Percentiles rank a stretch among this genome's conserved stretches.
Conservation (phyloP, 164 flowering plant genomes). For the Magnolia changhungtana region DNA sequence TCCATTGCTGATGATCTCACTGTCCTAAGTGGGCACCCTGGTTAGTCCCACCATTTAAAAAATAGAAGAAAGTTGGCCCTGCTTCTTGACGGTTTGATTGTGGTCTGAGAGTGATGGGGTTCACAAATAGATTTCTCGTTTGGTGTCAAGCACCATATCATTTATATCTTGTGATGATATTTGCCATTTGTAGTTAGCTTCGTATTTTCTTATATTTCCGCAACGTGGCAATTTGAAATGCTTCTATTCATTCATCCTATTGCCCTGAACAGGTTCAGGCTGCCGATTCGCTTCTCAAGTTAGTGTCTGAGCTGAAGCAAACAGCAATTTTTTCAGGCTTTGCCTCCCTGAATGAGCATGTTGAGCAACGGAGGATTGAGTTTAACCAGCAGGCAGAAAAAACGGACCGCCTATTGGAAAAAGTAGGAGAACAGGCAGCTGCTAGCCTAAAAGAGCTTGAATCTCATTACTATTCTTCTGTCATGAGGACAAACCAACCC, state of each 20-base stretch:
- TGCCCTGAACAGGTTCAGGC: constrained; percentile 69
- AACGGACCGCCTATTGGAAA: constrained; percentile 56
- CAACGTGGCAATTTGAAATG: neutral
- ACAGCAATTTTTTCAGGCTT: constrained; percentile 94
- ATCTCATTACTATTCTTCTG: constrained; percentile 76
- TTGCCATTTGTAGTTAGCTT: too few relatives aligned
- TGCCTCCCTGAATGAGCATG: constrained; percentile 91
- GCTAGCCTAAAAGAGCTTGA: constrained; percentile 86
- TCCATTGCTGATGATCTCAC: neutral
- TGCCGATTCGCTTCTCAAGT: constrained; percentile 83
- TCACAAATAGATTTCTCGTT: neutral
- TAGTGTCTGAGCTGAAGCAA: constrained; percentile 95
- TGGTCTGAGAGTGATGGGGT: neutral
- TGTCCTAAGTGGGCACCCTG: neutral
- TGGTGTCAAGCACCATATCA: too few relatives aligned
- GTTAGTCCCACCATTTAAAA: neutral
- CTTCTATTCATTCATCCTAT: neutral
- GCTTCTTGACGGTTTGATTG: neutral
- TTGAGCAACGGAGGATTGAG: constrained; percentile 64
- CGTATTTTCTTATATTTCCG: neutral
- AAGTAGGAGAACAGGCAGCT: constrained; percentile 86
- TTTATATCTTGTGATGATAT: too few relatives aligned
- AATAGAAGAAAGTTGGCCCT: neutral
- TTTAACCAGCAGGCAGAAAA: constrained; percentile 63
- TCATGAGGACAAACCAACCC: constrained; percentile 28